Evolutionary conservation across 1,139 yeast genomes (phyloP), one percentile per base, ranked within the genome.

Genomic region (Sugiyamaella japonica): DNA sequence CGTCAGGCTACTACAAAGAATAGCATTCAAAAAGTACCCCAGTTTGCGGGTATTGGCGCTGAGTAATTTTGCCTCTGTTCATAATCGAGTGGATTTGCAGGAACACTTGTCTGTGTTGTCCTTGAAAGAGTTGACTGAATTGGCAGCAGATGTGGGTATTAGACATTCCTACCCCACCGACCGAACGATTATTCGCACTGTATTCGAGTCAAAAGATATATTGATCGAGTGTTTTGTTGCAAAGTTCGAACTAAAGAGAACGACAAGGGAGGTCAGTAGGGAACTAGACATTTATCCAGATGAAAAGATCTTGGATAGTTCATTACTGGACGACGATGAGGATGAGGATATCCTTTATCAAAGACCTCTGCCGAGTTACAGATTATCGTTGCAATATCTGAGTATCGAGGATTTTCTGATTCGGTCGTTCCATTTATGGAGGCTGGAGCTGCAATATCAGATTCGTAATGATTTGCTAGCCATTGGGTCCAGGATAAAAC

Each of bases 361-460:
- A 10, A 32, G 12, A 2, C 58, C 65, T 1, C 45, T 62, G 7
- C 63, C 70, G 3, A 51, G 63, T 6, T 63, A 64, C 12, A 52
- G 61, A 23, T 52, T 66, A 29, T 64, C 66, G 7, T 56, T 66
- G 6, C 72, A 69, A 42, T 75, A 66, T 54, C 65, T 77, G 8
- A 68, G 76, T 2, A 41, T 68, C 7, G 57, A 66, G 4, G 81
- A 77, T 57, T 67, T 72, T 17, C 47, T 73, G 3, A 48, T 64
- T 5, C 67, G 78, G 36, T 55, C 62, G 1, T 68, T 67, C 42
- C 54, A 58, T 9, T 50, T 64, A 1, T 51, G 55, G 2, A 61
- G 69, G 13, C 52, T 56, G 1, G 68, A 65, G 20, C 46, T 62
- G 0, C 63, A 66, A 49, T 55, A 52, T 12, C 64, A 61, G 3